A percentile compares a stretch with the other conserved stretches of the same genome.
Conservation (phyloP, 352 stramenopile species). For the Elongisporangium undulatum region DNA sequence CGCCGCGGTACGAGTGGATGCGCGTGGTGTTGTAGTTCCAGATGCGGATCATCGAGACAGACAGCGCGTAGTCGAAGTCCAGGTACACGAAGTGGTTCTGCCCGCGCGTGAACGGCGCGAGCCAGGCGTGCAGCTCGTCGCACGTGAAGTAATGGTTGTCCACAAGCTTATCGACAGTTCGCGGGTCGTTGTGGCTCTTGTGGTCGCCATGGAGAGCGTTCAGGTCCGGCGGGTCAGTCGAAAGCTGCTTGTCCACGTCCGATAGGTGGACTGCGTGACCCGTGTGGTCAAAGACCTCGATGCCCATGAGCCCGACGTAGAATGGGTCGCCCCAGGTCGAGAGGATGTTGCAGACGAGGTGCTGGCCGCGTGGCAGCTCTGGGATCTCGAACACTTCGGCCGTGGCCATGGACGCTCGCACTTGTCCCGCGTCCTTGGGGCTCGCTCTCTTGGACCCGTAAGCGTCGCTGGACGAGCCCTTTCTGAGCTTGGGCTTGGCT, state of each 20-base stretch:
- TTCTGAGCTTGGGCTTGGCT: background rate
- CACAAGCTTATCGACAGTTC: slow-evolving; percentile 88
- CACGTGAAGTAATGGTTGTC: slow-evolving; percentile 85
- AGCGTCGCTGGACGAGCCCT: background rate
- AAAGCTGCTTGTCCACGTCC: slow-evolving; percentile 64
- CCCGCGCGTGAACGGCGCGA: slow-evolving; percentile 75
- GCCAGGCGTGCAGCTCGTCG: slow-evolving; percentile 87
- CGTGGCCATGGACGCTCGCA: background rate
- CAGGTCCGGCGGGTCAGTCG: slow-evolving; percentile 73
- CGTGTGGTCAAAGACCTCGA: slow-evolving; percentile 86
- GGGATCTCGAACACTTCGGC: slow-evolving; percentile 61
- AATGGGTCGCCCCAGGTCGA: slow-evolving; percentile 89
- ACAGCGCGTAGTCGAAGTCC: slow-evolving; percentile 71
- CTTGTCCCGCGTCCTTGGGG: background rate
- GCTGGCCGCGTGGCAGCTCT: slow-evolving; percentile 58
- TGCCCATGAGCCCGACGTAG: slow-evolving; percentile 88
- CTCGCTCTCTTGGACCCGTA: background rate
- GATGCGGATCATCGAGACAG: slow-evolving; percentile 80
- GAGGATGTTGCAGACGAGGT: slow-evolving; percentile 81
- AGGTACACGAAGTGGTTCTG: slow-evolving; percentile 79
- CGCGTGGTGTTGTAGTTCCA: slow-evolving; percentile 88
- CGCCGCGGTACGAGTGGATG: slow-evolving; percentile 72
- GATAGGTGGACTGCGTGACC: slow-evolving; percentile 59
- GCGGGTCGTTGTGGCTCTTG: slow-evolving; percentile 60
- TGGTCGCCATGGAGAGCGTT: slow-evolving; percentile 67